Evolutionary conservation across 1,284 basidiomycete species (phyloP), one percentile per base, ranked within the genome.

Genomic region (Naganishia cerealis): DNA sequence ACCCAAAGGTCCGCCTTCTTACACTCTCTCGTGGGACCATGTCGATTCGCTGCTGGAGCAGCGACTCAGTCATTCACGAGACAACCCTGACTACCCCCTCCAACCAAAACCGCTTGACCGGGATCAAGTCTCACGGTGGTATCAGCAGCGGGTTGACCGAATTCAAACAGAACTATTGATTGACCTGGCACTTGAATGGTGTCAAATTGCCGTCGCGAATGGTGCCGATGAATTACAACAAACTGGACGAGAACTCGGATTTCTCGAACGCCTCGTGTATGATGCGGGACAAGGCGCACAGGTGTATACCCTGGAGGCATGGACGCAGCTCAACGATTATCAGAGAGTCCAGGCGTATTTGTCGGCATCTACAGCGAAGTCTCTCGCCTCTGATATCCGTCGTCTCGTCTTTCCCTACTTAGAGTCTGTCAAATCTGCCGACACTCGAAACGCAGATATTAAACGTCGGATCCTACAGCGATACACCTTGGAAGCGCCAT

Each of bases 371-470:
- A 86, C 86, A 0, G 83, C 88, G 3, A 81, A 83, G 2, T 86
- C 84, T 16, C 75, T 96, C n/a, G 85, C 87, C 1, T 79, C 79
- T 56, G 88, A 93, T 73, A 88, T 96, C 61, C 82, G 85, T 29
- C 84, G 84, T 38, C 87, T 95, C 36, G 90, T 93, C 66, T 84
- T 93, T 80, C 94, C 94, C 1, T 97, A 94, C 76, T 85, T 96
- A 0, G 94, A 89, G 91, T 95, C 24, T 83, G 95, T 24, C 92
- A 95, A 79, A 86, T 90, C 18, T 87, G 90, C 33, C 86, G 46
- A 50, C 15, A 50, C n/a, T 1, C 46, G n/a, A 8, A 87, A 58
- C 93, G 95, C 78, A 87, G 93, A 39, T 81, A 85, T 29, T 90
- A 91, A 16, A 78, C 81, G 7, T 85, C 90, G 0, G 88, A 92